Conservation (phyloP, 1,284 basidiomycete species). For the Irpex sp. region DNA sequence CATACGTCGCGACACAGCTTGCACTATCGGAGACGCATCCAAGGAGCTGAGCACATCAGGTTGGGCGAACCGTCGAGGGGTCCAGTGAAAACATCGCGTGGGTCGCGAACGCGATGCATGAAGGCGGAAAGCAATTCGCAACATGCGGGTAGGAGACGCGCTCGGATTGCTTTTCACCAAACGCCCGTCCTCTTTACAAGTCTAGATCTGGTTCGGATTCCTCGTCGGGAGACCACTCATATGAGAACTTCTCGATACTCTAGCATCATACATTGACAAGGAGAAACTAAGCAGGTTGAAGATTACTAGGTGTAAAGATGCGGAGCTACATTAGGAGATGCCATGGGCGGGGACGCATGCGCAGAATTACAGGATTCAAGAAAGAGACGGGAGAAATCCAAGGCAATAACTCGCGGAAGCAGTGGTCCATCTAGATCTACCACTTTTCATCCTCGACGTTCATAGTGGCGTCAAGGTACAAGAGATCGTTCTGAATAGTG, state of each 20-base stretch:
- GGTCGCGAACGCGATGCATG: background rate
- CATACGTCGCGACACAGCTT: constrained; percentile 22
- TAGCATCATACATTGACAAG: too few species aligned
- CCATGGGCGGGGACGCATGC: background rate
- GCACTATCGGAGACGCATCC: constrained; percentile 22
- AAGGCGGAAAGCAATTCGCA: constrained; percentile 8
- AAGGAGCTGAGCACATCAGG: background rate
- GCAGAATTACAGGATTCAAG: background rate
- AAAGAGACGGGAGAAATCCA: background rate
- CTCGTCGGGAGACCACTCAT: too few species aligned
- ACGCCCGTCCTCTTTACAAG: background rate
- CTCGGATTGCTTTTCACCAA: background rate
- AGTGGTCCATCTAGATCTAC: constrained; percentile 15
- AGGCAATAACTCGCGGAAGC: background rate
- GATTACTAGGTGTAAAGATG: background rate
- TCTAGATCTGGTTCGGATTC: too few species aligned
- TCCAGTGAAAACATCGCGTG: constrained; percentile 2
- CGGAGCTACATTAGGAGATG: background rate
- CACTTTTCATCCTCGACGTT: constrained; percentile 23
- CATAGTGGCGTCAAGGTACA: constrained; percentile 23
- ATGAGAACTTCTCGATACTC: too few species aligned
- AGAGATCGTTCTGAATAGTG: constrained; percentile 20
- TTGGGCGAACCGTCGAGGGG: background rate
- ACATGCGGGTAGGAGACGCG: constrained; percentile 1
- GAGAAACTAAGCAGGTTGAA: background rate